Percentiles rank a stretch among this genome's conserved stretches.
Conservation (phyloP, 345 rosid genomes). For the Hirschfeldia incana region DNA sequence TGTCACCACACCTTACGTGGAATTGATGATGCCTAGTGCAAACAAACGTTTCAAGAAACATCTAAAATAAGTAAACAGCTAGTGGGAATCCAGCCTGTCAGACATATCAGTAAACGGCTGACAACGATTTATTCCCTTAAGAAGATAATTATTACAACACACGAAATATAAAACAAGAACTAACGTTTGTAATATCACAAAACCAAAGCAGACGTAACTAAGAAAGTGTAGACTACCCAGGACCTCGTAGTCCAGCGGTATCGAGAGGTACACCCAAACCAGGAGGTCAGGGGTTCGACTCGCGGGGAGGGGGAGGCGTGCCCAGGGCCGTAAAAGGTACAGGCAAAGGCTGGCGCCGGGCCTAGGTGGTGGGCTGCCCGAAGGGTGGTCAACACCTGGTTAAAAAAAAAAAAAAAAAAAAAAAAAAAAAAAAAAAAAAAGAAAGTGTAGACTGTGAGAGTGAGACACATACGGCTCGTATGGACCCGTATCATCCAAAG, state of each 20-base stretch:
- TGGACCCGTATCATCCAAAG: neutral
- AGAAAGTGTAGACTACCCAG: slow-evolving; percentile 13
- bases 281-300: no score
- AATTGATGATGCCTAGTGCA: slow-evolving; percentile 12
- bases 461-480: slow-evolving; percentile 20
- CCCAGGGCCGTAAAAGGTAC: no score
- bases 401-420: no score
- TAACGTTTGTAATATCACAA: neutral
- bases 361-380: no score
- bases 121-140: neutral
- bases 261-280: no score
- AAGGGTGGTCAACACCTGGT: no score
- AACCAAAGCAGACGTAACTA: neutral
- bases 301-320: no score
- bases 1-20: slow-evolving; percentile 14
- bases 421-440: no score
- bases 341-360: no score
- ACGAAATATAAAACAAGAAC: neutral
- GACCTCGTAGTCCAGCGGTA: no score
- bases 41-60: slow-evolving; percentile 23
- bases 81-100: slow-evolving; percentile 42
- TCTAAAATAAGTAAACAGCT: slow-evolving; percentile 14
- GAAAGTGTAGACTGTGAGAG: slow-evolving; percentile 1
- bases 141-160: neutral
- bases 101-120: slow-evolving; percentile 5